Evolutionary conservation across 805 yeast genomes (phyloP).

Genomic region (Tanozyma kutaoensis): DNA sequence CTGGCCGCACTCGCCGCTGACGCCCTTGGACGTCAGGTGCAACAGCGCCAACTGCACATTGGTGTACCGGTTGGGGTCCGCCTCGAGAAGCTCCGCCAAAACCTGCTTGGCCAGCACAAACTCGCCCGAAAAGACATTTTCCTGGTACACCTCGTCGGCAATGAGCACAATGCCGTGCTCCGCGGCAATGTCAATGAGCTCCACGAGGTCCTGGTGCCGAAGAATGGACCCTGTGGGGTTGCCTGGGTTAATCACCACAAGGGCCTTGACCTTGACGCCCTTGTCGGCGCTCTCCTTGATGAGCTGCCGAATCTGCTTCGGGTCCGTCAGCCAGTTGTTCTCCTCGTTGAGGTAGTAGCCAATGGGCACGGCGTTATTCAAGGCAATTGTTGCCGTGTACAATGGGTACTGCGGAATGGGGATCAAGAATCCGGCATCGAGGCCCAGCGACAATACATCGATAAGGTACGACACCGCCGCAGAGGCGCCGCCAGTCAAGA

Average conservation of each 20-base stretch:
- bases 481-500: slow-evolving; percentile 89
- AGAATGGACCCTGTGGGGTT: slow-evolving; percentile 94
- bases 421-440: slow-evolving; percentile 64
- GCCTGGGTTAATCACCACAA: slow-evolving; percentile 95
- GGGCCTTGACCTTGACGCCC: slow-evolving; percentile 56
- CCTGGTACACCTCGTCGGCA: slow-evolving; percentile 98
- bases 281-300: slow-evolving; percentile 33
- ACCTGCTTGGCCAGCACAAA: slow-evolving; percentile 80
- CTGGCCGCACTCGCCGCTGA: slow-evolving; percentile 98
- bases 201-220: slow-evolving; percentile 48
- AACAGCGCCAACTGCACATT: slow-evolving; percentile 82
- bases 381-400: slow-evolving; percentile 86
- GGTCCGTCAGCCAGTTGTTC: slow-evolving; percentile 73
- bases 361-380: slow-evolving; percentile 69
- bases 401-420: slow-evolving; percentile 98
- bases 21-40: slow-evolving; percentile 97
- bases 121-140: slow-evolving; percentile 71
- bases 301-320: slow-evolving; percentile 44
- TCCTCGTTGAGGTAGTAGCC: slow-evolving; percentile 81
- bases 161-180: slow-evolving; percentile 73
- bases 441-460: slow-evolving; percentile 55
- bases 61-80: slow-evolving; percentile 41
- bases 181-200: slow-evolving; percentile 69
- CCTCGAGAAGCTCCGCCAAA: slow-evolving; percentile 44
- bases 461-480: slow-evolving; percentile 78